Evolutionary conservation across 2,329 filamentous ascomycete genomes (phyloP), one percentile per base, ranked within the genome.

Genomic region (Xenoacremonium recifei): DNA sequence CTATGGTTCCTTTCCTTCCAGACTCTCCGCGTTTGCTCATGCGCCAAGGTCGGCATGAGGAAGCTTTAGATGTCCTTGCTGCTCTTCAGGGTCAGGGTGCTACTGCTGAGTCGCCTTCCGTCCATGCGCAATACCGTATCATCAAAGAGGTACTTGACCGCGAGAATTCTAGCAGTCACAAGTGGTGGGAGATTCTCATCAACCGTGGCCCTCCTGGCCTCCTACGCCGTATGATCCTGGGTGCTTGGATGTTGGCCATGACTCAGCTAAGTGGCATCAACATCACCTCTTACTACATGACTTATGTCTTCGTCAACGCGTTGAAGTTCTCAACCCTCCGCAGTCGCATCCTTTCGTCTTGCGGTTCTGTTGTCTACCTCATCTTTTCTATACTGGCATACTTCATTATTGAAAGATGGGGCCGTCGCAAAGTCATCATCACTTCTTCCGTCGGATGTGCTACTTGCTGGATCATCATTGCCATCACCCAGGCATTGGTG

Each of bases 21-120:
- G 64, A 63, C 39, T 64, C 55, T 32, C 65, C 61, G 13, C 57
- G 64, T 23, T 66, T 55, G 57, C 49, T 64, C 6, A 50, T 62
- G 37, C 44, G 53, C 13, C 56, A 65, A 18, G 61, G 49, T 1
- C 49, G 44, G 4, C 39, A 54, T 19, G 44, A 57, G 12, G 62
- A 66, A 44, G 60, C 60, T 2, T 42, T 31, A 12, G 27, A 45
- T 10, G 58, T 64, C 15, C 38, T 63, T 3, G 54, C 53, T 3
- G 43, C 48, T 21, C 45, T 60, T 12, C 52, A 58, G 16, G 50
- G 55, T 33, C 57, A 58, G 9, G 23, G 23, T 13, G 23, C 23
- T 9, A 27, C 23, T 7, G 9, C 23, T 7, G 13, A 27, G 9
- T 27, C 23, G 23, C 23, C 23, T 27, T 27, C 23, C 13, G 33